Percentiles rank a stretch among this genome's conserved stretches.
These are phyloP conservation scores for Leishmania turanica DNA, from an alignment of 208 protist species.

Conservation along the genomic window DNA sequence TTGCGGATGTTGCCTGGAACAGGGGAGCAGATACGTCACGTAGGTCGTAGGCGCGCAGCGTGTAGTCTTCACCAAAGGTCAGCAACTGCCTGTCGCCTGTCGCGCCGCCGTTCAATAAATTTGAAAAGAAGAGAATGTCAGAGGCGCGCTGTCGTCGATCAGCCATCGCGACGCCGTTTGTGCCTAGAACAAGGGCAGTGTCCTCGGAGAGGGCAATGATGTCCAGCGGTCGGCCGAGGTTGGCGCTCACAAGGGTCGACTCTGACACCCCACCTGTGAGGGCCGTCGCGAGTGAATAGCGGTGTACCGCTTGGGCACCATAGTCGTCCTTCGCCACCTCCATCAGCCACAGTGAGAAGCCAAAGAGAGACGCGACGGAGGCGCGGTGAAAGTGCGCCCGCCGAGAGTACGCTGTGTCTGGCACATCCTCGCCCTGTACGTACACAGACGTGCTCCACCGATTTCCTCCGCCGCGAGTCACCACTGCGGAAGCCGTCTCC, in stretches of 20 bases:
- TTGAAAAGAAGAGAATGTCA: not conserved
- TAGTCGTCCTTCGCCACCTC: slow-evolving; percentile 1
- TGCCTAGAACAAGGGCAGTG: slow-evolving; percentile 19
- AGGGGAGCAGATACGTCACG: slow-evolving; percentile 16
- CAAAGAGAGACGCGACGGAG: slow-evolving; percentile 6
- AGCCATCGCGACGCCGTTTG: slow-evolving; percentile 7
- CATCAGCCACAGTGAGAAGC: slow-evolving; percentile 15
- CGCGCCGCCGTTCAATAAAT: slow-evolving; percentile 12
- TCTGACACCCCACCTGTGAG: slow-evolving; percentile 5
- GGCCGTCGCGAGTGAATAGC: slow-evolving; percentile 3
- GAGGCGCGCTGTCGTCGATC: slow-evolving; percentile 11
- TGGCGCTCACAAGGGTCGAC: not conserved
- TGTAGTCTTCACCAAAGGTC: slow-evolving; percentile 26
- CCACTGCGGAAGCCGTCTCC: slow-evolving; percentile 7
- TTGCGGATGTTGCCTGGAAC: slow-evolving; percentile 6
- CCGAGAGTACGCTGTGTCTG: not conserved
- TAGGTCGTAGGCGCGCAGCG: slow-evolving; percentile 28
- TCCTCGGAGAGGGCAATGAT: slow-evolving; percentile 19
- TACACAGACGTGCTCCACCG: slow-evolving; percentile 27
- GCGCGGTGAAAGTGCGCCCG: slow-evolving; percentile 13
- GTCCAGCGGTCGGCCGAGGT: slow-evolving; percentile 14
- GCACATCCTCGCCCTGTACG: not conserved
- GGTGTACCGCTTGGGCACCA: slow-evolving; percentile 5
- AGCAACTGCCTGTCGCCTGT: slow-evolving; percentile 17
- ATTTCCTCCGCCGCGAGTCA: slow-evolving; percentile 8